phyloP scores from a whole-genome alignment of 2,329 filamentous ascomycete genomes.

The Phialophora macrospora region DNA sequence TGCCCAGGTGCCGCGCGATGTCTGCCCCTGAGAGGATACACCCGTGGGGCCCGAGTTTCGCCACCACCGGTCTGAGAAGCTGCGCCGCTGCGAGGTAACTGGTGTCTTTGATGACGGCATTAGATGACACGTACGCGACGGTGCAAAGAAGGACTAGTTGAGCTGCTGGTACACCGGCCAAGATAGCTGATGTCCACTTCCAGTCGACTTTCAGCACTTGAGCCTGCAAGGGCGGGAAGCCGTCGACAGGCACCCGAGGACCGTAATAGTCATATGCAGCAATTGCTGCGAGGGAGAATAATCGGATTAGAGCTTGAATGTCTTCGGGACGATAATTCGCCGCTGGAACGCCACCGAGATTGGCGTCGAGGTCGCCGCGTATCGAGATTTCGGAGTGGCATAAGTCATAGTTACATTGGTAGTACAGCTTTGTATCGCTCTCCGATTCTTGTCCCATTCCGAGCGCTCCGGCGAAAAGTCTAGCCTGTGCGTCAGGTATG shows the following conservation, averaged over 20 bases:
- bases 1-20: no score
- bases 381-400: not conserved
- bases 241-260: not conserved
- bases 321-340: not conserved
- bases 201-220: not conserved
- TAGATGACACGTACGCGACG: no score
- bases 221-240: not conserved
- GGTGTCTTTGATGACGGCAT: no score
- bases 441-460: not conserved
- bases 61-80: no score
- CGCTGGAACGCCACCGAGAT: not conserved
- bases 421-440: not conserved
- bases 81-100: no score
- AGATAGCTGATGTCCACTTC: not conserved
- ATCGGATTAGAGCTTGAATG: not conserved
- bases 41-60: no score
- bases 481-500: not conserved
- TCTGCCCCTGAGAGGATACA: no score
- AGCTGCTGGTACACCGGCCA: not conserved
- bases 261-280: not conserved
- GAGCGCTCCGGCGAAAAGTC: not conserved
- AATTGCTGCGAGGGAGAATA: not conserved
- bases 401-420: not conserved
- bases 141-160: no score
- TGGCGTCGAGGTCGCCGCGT: no score